These are phyloP conservation scores for Lecanicillium sp. DNA, from an alignment of 2,329 filamentous ascomycete genomes.

Conservation along the genomic window DNA sequence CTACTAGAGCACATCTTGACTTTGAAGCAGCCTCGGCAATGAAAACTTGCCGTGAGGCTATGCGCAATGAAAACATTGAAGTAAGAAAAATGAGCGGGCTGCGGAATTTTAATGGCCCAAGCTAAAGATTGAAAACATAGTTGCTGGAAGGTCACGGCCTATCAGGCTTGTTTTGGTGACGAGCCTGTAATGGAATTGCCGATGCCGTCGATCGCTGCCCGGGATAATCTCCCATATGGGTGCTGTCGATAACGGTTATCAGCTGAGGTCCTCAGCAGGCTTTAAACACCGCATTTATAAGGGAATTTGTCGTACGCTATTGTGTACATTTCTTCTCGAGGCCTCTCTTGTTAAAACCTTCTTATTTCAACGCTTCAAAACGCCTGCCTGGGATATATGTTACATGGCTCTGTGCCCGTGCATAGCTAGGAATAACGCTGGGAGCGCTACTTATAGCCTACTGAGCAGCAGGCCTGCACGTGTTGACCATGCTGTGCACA, in stretches of 20 bases:
- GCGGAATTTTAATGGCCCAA: too few relatives aligned
- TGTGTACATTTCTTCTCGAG: constrained; percentile 16
- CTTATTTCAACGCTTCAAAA: constrained; percentile 7
- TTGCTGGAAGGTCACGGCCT: constrained; percentile 3
- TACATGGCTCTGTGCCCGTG: too few relatives aligned
- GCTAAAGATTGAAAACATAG: too few relatives aligned
- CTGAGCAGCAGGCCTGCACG: too few relatives aligned
- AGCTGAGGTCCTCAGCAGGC: constrained; percentile 9
- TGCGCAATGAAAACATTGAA: too few relatives aligned
- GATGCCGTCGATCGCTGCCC: constrained; percentile 3
- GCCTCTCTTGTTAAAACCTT: constrained; percentile 13
- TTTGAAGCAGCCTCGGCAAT: not conserved
- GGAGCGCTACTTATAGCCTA: too few relatives aligned
- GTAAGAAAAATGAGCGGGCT: too few relatives aligned
- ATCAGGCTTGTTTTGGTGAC: constrained; percentile 14
- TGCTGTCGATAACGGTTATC: constrained; percentile 14
- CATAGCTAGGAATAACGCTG: too few relatives aligned
- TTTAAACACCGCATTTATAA: constrained; percentile 12
- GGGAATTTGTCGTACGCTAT: constrained; percentile 14
- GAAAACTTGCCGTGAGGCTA: too few relatives aligned
- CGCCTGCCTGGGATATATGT: not conserved
- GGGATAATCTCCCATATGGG: constrained; percentile 16
- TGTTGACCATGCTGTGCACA: too few relatives aligned
- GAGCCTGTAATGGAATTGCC: constrained; percentile 7
- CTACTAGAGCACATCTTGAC: too few relatives aligned